These are phyloP conservation scores for Phoma sp. DNA, from an alignment of 2,329 filamentous ascomycete species.

Conservation along the genomic window DNA sequence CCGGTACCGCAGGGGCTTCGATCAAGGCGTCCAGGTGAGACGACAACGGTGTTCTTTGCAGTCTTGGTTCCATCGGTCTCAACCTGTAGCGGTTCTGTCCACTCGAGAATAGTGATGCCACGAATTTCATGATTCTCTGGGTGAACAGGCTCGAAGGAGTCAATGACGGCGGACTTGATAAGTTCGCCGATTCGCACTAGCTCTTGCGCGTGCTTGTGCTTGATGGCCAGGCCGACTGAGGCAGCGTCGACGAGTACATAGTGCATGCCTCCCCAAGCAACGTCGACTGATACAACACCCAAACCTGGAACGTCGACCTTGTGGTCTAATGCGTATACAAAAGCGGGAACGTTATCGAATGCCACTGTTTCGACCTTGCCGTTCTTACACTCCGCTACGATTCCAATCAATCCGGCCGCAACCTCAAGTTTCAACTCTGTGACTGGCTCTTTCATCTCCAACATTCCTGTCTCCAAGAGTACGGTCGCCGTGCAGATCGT, in stretches of 20 bases:
- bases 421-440: slow-evolving; percentile 55
- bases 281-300: slow-evolving; percentile 51
- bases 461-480: slow-evolving; percentile 57
- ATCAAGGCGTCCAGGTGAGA: slow-evolving; percentile 56
- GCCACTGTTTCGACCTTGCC: no score
- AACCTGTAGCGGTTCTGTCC: slow-evolving; percentile 47
- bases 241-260: slow-evolving; percentile 54
- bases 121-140: slow-evolving; percentile 49
- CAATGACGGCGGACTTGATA: slow-evolving; percentile 52
- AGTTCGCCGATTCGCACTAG: slow-evolving; percentile 54
- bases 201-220: slow-evolving; percentile 41
- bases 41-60: slow-evolving; percentile 53
- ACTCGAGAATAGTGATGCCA: slow-evolving; percentile 52
- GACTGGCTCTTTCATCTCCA: slow-evolving; percentile 55
- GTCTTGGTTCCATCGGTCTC: slow-evolving; percentile 30
- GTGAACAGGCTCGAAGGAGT: slow-evolving; percentile 44
- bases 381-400: not conserved
- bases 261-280: slow-evolving; percentile 58
- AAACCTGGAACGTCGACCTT: slow-evolving; percentile 48
- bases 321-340: no score
- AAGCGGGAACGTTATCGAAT: no score
- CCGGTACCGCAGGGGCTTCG: slow-evolving; percentile 58
- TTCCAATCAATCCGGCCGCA: slow-evolving; percentile 51
- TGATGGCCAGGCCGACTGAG: slow-evolving; percentile 44
- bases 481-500: slow-evolving; percentile 55